Conservation (phyloP, 305 asterid genomes). For the Fraxinus platypoda region DNA sequence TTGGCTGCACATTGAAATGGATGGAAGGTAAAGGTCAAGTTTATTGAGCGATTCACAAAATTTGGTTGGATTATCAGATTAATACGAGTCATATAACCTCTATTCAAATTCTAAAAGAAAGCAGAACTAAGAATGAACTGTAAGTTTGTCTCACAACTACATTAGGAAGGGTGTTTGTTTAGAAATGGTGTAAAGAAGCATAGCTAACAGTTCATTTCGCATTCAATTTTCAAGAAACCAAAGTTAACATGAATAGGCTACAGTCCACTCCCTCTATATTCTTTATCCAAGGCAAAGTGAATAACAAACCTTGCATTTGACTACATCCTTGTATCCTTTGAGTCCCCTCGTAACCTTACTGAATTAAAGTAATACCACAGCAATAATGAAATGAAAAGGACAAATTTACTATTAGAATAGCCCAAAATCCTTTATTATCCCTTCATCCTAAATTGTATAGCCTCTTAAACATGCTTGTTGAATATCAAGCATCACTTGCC, state of each 20-base stretch:
- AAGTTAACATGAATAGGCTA: neutral
- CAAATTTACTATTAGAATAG: slow-evolving; percentile 2
- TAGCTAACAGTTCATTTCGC: neutral
- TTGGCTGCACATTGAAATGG: neutral
- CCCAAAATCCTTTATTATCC: neutral
- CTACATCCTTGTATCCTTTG: neutral
- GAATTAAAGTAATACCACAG: neutral
- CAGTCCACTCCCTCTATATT: neutral
- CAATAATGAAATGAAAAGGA: slow-evolving; percentile 1
- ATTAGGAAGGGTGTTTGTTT: neutral
- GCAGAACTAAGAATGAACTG: neutral
- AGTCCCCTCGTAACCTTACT: neutral
- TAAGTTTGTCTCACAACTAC: slow-evolving; percentile 13
- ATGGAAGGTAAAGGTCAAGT: neutral
- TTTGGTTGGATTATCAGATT: neutral
- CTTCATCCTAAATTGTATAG: neutral
- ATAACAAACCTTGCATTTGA: neutral
- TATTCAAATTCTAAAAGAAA: slow-evolving; percentile 1
- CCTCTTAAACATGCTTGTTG: slow-evolving; percentile 14
- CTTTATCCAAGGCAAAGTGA: neutral
- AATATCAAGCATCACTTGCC: slow-evolving; percentile 1
- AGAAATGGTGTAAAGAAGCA: neutral
- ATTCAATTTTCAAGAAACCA: slow-evolving; percentile 9
- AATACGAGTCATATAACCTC: neutral
- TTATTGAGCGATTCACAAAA: neutral